phyloP scores from a whole-genome alignment of 495 filamentous ascomycete species.

The Aspergillus funiculosus region DNA sequence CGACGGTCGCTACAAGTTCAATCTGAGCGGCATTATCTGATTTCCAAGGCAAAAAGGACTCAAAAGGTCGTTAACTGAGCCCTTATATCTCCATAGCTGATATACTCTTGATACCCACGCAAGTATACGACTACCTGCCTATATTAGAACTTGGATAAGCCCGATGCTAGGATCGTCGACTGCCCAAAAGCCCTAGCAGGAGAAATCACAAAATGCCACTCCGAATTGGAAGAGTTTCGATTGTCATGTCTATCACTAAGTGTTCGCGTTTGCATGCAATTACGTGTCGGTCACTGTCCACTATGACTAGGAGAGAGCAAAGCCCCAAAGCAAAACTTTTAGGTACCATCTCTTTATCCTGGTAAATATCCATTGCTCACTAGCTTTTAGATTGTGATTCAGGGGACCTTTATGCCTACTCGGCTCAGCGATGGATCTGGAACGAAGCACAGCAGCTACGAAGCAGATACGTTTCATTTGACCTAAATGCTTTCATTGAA shows the following conservation, averaged over 20 bases:
- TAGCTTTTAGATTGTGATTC: not conserved
- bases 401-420: not conserved
- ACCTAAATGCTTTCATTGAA: slow-evolving; percentile 4
- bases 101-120: too few species aligned
- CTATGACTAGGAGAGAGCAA: not conserved
- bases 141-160: too few species aligned
- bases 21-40: too few species aligned
- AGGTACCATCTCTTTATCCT: not conserved
- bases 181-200: too few species aligned
- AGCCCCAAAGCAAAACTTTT: not conserved
- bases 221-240: not conserved
- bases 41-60: too few species aligned
- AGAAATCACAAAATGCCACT: not conserved
- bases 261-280: not conserved
- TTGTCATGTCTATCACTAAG: not conserved
- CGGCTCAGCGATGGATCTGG: slow-evolving; percentile 17
- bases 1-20: too few species aligned
- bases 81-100: too few species aligned
- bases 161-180: too few species aligned
- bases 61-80: too few species aligned
- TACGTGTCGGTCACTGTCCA: slow-evolving; percentile 1
- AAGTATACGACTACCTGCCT: too few species aligned
- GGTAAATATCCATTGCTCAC: not conserved
- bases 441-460: slow-evolving; percentile 11
- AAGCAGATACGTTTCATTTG: slow-evolving; percentile 11